Conservation (phyloP, 169 alveolate species). For the Eimeria falciformis region DNA sequence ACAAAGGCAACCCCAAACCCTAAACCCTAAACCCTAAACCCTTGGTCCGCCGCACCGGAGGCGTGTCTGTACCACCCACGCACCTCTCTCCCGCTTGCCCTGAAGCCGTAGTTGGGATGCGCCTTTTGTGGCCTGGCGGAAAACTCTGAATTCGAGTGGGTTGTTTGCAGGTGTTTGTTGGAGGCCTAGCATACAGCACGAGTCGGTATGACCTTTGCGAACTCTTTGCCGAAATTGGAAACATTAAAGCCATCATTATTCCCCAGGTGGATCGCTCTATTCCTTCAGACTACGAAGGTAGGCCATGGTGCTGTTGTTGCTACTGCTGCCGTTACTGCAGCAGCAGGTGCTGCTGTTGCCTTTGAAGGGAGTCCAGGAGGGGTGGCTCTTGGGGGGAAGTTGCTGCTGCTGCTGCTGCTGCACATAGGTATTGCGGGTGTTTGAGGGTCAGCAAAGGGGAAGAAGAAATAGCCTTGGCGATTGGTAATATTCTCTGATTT, state of each 20-base stretch:
- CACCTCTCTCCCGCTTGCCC: too few relatives aligned
- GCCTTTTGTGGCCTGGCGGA: too few relatives aligned
- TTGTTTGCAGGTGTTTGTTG: constrained; percentile 52
- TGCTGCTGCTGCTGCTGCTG: constrained; percentile 40
- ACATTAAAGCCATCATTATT: not conserved
- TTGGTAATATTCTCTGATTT: too few relatives aligned
- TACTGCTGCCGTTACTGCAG: constrained; percentile 35
- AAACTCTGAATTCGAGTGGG: constrained; percentile 16
- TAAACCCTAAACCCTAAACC: constrained; percentile 45
- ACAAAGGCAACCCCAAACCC: constrained; percentile 35
- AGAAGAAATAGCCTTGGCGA: too few relatives aligned
- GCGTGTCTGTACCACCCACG: too few relatives aligned
- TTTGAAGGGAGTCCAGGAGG: not conserved
- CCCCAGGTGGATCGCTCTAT: constrained; percentile 65
- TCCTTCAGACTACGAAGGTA: constrained; percentile 63
- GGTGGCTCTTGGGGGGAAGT: constrained; percentile 17
- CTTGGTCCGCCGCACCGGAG: not conserved
- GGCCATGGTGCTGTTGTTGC: constrained; percentile 40
- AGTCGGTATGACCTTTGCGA: constrained; percentile 71
- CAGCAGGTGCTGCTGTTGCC: not conserved
- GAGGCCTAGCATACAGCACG: constrained; percentile 74
- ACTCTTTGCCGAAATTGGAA: constrained; percentile 51
- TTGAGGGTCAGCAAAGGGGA: too few relatives aligned
- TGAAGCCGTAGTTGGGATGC: too few relatives aligned
- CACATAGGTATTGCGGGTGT: too few relatives aligned